A percentile compares a stretch with the other conserved stretches of the same genome.
Evolutionary conservation across 371 early-diverging fungal species (phyloP).

Genomic region (Mucor mucedo): DNA sequence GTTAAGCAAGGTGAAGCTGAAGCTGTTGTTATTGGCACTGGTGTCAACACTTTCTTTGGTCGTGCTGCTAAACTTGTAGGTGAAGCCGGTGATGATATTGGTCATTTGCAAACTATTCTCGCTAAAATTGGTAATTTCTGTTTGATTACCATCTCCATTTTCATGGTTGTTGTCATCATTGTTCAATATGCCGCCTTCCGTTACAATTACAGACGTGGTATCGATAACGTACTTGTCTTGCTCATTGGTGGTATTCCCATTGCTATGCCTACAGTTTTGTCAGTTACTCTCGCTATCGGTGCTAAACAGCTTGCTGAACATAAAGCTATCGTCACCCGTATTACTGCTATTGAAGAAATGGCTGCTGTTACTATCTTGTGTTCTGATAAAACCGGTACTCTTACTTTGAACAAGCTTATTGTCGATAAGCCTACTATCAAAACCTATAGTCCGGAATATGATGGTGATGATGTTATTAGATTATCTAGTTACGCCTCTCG

Average conservation of each 20-base stretch:
- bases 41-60: slow-evolving; percentile 88
- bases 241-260: slow-evolving; percentile 82
- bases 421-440: slow-evolving; percentile 70
- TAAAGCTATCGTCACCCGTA: slow-evolving; percentile 88
- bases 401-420: slow-evolving; percentile 91
- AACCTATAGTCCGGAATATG: slow-evolving; percentile 53
- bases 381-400: slow-evolving; percentile 96
- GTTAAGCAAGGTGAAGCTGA: slow-evolving; percentile 93
- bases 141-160: slow-evolving; percentile 66
- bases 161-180: slow-evolving; percentile 80
- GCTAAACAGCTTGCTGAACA: slow-evolving; percentile 91
- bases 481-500: slow-evolving; percentile 71
- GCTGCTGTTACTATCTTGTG: slow-evolving; percentile 94
- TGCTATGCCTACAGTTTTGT: slow-evolving; percentile 84
- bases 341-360: slow-evolving; percentile 90
- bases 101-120: slow-evolving; percentile 88
- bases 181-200: slow-evolving; percentile 83
- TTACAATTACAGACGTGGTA: slow-evolving; percentile 68
- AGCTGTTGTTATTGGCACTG: slow-evolving; percentile 87
- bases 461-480: slow-evolving; percentile 63
- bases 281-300: slow-evolving; percentile 93
- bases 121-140: slow-evolving; percentile 92
- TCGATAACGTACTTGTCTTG: slow-evolving; percentile 75
- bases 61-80: slow-evolving; percentile 85
- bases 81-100: slow-evolving; percentile 79